These are phyloP conservation scores for Stentor roeselii DNA, from an alignment of 73 alveolate genomes.

Conservation along the genomic window DNA sequence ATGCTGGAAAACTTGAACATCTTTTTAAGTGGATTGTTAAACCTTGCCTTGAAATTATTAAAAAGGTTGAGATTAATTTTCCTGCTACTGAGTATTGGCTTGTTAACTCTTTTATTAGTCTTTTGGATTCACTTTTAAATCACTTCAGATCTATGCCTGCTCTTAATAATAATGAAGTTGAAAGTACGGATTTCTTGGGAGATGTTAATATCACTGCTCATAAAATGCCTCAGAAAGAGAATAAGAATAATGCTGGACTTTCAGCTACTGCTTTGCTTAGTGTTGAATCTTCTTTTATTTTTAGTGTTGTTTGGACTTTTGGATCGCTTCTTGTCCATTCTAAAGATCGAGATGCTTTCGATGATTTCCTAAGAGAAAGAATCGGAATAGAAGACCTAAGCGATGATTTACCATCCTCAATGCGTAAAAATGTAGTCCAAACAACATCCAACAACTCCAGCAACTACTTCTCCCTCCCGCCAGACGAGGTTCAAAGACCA, in stretches of 20 bases:
- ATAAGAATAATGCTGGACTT: slow-evolving; percentile 36
- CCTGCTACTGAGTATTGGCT: slow-evolving; percentile 45
- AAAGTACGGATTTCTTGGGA: background rate
- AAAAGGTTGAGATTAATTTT: slow-evolving; percentile 63
- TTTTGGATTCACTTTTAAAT: slow-evolving; percentile 10
- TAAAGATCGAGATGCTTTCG: slow-evolving; percentile 48
- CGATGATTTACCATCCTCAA: slow-evolving; percentile 60
- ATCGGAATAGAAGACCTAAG: slow-evolving; percentile 66
- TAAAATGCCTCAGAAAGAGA: background rate
- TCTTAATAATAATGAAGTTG: background rate
- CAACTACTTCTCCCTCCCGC: slow-evolving; percentile 71
- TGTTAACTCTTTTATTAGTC: slow-evolving; percentile 22
- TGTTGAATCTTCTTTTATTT: slow-evolving; percentile 85
- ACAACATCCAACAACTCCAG: slow-evolving; percentile 43
- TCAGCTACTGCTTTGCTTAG: slow-evolving; percentile 70
- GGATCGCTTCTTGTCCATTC: slow-evolving; percentile 85
- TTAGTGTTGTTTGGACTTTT: slow-evolving; percentile 79
- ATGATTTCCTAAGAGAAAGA: slow-evolving; percentile 38
- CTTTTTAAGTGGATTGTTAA: slow-evolving; percentile 67
- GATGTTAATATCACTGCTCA: background rate
- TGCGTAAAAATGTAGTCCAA: slow-evolving; percentile 65
- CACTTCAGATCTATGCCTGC: background rate
- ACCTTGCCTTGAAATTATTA: slow-evolving; percentile 71
- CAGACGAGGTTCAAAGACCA: slow-evolving; percentile 76
- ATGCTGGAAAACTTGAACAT: slow-evolving; percentile 69